phyloP scores from a whole-genome alignment of 495 filamentous ascomycete species.

The Tuber aestivum region DNA sequence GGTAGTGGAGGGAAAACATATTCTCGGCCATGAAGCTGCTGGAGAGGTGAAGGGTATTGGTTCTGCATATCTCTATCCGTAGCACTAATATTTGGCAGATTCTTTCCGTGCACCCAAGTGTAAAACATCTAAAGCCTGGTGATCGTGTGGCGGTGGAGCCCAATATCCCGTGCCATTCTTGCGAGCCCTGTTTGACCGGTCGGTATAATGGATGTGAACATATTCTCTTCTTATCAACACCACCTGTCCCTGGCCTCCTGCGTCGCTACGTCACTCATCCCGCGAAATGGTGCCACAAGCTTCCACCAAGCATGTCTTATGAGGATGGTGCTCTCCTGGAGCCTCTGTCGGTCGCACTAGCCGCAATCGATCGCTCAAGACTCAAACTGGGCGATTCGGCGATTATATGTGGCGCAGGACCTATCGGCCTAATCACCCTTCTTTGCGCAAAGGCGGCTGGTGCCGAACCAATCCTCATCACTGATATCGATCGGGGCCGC shows the following conservation, averaged over 20 bases:
- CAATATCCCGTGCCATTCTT: conserved; percentile 79
- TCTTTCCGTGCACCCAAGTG: conserved; percentile 71
- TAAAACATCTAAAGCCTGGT: conserved; percentile 66
- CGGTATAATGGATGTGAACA: conserved; percentile 87
- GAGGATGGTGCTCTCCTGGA: conserved; percentile 84
- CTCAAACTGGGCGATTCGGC: conserved; percentile 76
- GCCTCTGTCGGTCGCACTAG: conserved; percentile 77
- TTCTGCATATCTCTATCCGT: not conserved
- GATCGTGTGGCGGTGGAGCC: conserved; percentile 89
- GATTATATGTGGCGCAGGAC: conserved; percentile 81
- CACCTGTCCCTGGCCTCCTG: conserved; percentile 79
- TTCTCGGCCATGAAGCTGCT: conserved; percentile 88
- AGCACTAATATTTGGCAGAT: conserved; percentile 41
- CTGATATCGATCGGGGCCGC: conserved; percentile 82
- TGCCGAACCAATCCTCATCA: conserved; percentile 79
- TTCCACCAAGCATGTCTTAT: conserved; percentile 73
- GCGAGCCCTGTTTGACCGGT: conserved; percentile 82
- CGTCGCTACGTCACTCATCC: conserved; percentile 90
- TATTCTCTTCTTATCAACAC: conserved; percentile 80
- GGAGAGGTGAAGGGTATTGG: conserved; percentile 51
- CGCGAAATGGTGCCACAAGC: conserved; percentile 88
- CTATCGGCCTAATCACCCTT: conserved; percentile 80
- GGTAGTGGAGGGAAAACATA: conserved; percentile 79
- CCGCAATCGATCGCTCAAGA: conserved; percentile 70
- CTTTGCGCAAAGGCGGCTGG: conserved; percentile 77